phyloP scores from a whole-genome alignment of 2,329 filamentous ascomycete species.

The Xylaria sp. region DNA sequence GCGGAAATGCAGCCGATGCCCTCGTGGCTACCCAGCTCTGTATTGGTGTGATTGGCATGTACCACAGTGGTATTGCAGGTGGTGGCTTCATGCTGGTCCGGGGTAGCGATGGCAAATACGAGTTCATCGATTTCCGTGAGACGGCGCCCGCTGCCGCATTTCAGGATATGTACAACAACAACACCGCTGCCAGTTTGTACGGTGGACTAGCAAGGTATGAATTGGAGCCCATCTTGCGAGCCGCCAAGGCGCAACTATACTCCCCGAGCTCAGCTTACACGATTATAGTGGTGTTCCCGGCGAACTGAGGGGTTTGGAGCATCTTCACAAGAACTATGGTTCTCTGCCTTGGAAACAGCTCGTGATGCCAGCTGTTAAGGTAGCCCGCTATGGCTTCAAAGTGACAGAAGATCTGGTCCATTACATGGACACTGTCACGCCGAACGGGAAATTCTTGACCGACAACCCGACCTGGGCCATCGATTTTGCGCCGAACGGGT shows the following conservation, averaged over 20 bases:
- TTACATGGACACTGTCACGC: constrained; percentile 69
- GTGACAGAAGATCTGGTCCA: constrained; percentile 73
- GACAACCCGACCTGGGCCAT: constrained; percentile 80
- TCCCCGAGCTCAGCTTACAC: constrained; percentile 21
- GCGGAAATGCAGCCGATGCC: constrained; percentile 80
- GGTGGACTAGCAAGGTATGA: constrained; percentile 79
- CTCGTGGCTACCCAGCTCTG: constrained; percentile 80
- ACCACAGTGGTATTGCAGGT: constrained; percentile 85
- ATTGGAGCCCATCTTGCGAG: constrained; percentile 42
- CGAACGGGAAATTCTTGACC: constrained; percentile 70
- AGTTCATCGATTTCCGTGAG: constrained; percentile 88
- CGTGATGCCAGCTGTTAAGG: constrained; percentile 74
- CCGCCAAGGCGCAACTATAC: background rate
- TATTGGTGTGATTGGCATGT: constrained; percentile 79
- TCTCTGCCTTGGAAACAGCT: constrained; percentile 73
- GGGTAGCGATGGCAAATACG: constrained; percentile 76
- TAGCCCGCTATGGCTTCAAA: constrained; percentile 78
- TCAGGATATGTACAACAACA: constrained; percentile 82
- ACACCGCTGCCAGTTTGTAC: constrained; percentile 70
- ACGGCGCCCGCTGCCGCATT: constrained; percentile 82
- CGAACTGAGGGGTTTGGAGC: constrained; percentile 77
- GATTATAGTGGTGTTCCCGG: constrained; percentile 70
- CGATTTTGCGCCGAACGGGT: constrained; percentile 73
- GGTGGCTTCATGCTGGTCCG: constrained; percentile 91
- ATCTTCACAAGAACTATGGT: constrained; percentile 77